These are phyloP conservation scores for Pyrus betulifolia DNA, from an alignment of 306 rosid genomes.

Conservation along the genomic window DNA sequence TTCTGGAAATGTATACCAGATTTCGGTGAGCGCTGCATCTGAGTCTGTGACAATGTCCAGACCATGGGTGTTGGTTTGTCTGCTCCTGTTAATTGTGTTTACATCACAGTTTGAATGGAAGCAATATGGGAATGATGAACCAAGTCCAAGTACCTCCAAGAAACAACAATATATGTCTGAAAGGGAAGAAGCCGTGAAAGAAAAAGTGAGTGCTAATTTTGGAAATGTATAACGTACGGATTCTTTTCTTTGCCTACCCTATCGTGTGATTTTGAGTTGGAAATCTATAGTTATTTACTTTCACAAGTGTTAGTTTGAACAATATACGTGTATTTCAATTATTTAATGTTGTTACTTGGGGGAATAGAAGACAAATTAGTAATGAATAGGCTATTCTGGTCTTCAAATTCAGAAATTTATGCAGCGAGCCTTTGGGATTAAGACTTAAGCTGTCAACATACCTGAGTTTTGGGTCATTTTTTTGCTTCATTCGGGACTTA, in stretches of 20 bases:
- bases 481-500: background rate
- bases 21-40: conserved; percentile 10
- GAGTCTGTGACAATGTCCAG: conserved; percentile 32
- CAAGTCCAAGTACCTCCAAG: conserved; percentile 28
- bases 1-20: conserved; percentile 18
- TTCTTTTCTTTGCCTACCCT: background rate
- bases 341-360: background rate
- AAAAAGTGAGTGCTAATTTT: conserved; percentile 25
- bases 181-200: conserved; percentile 50
- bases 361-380: background rate
- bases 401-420: background rate
- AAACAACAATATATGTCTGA: conserved; percentile 33
- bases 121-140: conserved; percentile 45
- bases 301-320: background rate
- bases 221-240: no score
- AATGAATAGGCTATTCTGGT: background rate
- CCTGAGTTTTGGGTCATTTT: background rate
- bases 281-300: background rate
- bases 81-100: conserved; percentile 46
- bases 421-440: background rate
- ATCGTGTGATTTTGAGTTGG: background rate
- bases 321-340: background rate
- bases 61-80: conserved; percentile 54
- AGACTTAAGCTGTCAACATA: background rate
- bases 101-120: conserved; percentile 65